These are phyloP conservation scores for Trypanosoma platydactyli DNA, from an alignment of 208 protist genomes.

Conservation along the genomic window DNA sequence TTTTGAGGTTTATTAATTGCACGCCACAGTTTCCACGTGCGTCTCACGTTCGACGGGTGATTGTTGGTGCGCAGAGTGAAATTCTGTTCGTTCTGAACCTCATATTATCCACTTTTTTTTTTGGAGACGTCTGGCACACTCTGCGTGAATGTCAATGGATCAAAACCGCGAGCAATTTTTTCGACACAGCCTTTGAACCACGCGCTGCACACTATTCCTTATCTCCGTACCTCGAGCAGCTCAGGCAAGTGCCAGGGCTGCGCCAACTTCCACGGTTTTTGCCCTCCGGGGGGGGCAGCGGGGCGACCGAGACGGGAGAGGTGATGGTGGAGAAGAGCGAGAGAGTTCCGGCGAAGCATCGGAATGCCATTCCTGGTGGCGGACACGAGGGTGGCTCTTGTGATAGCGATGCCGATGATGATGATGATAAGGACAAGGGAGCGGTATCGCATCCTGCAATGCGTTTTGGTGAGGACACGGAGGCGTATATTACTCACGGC, in stretches of 20 bases:
- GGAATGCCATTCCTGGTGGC: not conserved
- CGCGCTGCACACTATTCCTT: not conserved
- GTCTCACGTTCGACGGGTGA: conserved; percentile 24
- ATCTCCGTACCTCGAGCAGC: conserved; percentile 20
- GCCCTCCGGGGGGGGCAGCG: not conserved
- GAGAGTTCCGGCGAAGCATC: not conserved
- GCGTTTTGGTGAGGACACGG: conserved; percentile 39
- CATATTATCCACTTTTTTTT: conserved; percentile 78
- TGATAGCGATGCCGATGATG: not conserved
- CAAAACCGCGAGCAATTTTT: conserved; percentile 49
- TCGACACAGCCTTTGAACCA: conserved; percentile 56
- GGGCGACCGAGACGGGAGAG: not conserved
- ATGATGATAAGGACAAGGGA: conserved; percentile 1
- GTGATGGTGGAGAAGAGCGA: not conserved
- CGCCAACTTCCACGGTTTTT: conserved; percentile 27
- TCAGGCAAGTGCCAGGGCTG: conserved; percentile 3
- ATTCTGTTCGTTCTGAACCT: conserved; percentile 78
- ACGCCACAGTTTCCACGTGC: conserved; percentile 13
- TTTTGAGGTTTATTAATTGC: conserved; percentile 23
- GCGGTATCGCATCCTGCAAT: conserved; percentile 29
- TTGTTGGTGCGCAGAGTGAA: conserved; percentile 82
- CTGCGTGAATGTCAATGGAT: conserved; percentile 56
- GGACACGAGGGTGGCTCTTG: not conserved
- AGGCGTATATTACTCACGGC: conserved; percentile 34
- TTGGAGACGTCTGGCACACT: conserved; percentile 65